Conservation (phyloP, 169 alveolate genomes). For the Eimeria acervulina region DNA sequence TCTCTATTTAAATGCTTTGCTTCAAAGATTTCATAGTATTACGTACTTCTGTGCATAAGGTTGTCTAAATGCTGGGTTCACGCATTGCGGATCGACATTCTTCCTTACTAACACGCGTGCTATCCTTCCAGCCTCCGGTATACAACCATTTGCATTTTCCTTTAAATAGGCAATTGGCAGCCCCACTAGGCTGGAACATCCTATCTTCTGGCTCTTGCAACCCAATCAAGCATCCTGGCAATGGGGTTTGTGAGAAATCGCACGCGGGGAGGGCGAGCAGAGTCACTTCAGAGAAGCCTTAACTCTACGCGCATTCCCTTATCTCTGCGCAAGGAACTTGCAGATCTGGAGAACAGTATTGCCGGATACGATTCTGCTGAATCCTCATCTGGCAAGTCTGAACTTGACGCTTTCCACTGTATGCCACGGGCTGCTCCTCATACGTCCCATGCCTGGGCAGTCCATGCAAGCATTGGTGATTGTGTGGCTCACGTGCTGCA, state of each 20-base stretch:
- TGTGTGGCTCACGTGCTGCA: constrained; percentile 28
- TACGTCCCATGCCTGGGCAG: background rate
- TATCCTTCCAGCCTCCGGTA: background rate
- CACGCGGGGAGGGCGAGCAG: constrained; percentile 24
- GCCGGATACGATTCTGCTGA: background rate
- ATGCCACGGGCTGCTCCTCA: background rate
- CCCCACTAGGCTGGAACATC: background rate
- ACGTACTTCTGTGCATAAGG: background rate
- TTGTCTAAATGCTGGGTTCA: background rate
- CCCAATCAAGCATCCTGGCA: background rate
- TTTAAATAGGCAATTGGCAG: background rate
- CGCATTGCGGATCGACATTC: background rate
- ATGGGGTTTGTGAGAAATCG: background rate
- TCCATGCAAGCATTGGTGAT: background rate
- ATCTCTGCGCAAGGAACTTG: constrained; percentile 38
- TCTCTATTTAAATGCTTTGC: background rate
- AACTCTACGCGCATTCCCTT: constrained; percentile 64
- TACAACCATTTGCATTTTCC: background rate
- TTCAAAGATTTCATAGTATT: background rate
- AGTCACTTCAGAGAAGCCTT: background rate
- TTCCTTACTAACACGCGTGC: background rate
- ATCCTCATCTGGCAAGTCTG: background rate
- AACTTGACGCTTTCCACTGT: background rate
- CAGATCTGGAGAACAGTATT: background rate
- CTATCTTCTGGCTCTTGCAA: background rate